A percentile compares a stretch with the other conserved stretches of the same genome.
phyloP scores from a whole-genome alignment of 1,139 yeast genomes.

The Saccharomyces hybrid region DNA sequence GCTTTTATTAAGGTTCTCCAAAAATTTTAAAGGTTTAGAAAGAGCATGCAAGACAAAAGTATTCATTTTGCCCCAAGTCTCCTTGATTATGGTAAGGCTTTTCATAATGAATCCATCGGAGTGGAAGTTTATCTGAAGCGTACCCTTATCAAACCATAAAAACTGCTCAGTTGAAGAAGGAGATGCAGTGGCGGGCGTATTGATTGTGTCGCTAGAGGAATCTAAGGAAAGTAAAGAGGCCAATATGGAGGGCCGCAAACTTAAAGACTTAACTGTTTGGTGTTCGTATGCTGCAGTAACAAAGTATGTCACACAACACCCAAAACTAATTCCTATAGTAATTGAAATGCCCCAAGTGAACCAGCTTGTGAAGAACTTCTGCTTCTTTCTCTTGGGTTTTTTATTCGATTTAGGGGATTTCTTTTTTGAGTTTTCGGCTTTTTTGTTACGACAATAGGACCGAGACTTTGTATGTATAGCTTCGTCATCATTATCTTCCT shows the following conservation, averaged over 20 bases:
- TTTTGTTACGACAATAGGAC: conserved; percentile 5
- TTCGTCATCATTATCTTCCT: neutral
- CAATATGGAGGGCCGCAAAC: neutral
- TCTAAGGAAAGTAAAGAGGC: neutral
- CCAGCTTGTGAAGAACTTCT: conserved; percentile 16
- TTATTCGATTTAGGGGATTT: conserved; percentile 4
- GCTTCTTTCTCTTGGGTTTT: conserved; percentile 8
- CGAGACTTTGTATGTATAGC: neutral
- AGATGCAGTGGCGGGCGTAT: neutral
- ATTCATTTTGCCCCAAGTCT: neutral
- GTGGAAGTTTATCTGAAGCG: neutral
- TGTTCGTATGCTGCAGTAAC: neutral
- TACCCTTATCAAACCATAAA: neutral
- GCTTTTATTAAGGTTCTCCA: neutral
- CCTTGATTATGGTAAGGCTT: neutral
- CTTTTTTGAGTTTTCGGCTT: conserved; percentile 1
- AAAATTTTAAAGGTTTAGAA: neutral
- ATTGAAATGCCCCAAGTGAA: conserved; percentile 26
- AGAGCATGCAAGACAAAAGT: neutral
- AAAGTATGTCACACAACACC: conserved; percentile 20
- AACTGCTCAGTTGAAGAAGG: neutral
- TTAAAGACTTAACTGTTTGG: neutral
- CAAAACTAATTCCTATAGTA: conserved; percentile 28
- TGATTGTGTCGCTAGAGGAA: neutral
- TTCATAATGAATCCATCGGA: neutral